phyloP scores from a whole-genome alignment of 2,329 filamentous ascomycete genomes.

The Diplodia mutila region DNA sequence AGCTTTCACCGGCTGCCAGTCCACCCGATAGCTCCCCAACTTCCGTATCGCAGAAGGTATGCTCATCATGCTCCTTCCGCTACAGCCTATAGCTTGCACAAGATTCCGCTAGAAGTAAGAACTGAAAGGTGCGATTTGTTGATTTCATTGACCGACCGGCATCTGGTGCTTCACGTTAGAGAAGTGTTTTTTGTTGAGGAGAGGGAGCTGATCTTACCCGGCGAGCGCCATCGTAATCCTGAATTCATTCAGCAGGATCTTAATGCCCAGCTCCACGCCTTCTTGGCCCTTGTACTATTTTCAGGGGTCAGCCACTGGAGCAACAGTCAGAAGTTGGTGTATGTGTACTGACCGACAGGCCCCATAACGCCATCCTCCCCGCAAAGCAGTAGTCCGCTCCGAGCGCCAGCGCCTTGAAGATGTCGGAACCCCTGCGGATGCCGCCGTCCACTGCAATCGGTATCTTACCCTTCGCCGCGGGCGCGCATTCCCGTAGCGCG shows the following conservation, averaged over 20 bases:
- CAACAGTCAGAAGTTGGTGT: fast-evolving
- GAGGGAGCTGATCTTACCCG: constrained; percentile 27
- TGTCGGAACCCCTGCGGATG: constrained; percentile 59
- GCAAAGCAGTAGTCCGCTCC: constrained; percentile 57
- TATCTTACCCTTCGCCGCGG: constrained; percentile 51
- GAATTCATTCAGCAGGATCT: constrained; percentile 42
- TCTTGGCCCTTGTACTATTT: constrained; percentile 42
- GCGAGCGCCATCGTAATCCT: constrained; percentile 37
- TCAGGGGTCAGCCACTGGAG: not conserved
- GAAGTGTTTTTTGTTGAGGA: no score
- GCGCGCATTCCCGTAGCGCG: constrained; percentile 46
- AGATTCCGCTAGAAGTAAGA: constrained; percentile 1
- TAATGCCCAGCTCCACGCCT: constrained; percentile 49
- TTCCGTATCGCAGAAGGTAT: not conserved
- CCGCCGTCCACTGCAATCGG: constrained; percentile 66
- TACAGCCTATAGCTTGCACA: constrained; percentile 9
- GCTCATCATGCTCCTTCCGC: not conserved
- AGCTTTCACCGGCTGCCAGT: not conserved
- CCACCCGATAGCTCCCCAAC: not conserved
- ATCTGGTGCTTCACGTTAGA: not conserved
- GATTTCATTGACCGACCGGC: constrained; percentile 24
- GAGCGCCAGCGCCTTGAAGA: constrained; percentile 61
- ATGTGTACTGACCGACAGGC: constrained; percentile 45
- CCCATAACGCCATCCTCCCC: constrained; percentile 55
- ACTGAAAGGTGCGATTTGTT: constrained; percentile 21